These are phyloP conservation scores for Kokia cookei DNA, from an alignment of 441 rosid genomes.

Conservation along the genomic window DNA sequence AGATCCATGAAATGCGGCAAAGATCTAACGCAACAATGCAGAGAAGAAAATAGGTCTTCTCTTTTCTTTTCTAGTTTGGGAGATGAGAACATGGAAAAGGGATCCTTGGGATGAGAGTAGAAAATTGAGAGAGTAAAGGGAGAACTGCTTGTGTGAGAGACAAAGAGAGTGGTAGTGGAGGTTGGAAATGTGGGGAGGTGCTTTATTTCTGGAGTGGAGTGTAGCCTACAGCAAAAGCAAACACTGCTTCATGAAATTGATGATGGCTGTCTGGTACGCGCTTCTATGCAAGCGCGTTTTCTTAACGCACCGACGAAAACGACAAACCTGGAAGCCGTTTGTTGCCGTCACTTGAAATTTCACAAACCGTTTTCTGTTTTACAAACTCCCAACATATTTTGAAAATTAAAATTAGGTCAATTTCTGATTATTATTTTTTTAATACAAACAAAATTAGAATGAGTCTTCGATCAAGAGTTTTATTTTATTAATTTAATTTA, in stretches of 20 bases:
- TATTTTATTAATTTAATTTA: too few relatives aligned
- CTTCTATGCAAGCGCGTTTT: slow-evolving; percentile 14
- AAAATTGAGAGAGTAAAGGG: not conserved
- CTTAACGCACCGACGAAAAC: slow-evolving; percentile 19
- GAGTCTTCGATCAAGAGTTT: too few relatives aligned
- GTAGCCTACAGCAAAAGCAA: slow-evolving; percentile 33
- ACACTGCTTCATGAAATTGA: slow-evolving; percentile 17
- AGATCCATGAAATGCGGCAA: slow-evolving; percentile 73
- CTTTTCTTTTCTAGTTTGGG: not conserved
- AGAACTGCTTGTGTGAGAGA: not conserved
- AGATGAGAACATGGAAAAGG: not conserved
- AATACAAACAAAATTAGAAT: too few relatives aligned
- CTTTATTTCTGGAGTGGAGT: slow-evolving; percentile 20
- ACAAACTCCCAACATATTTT: not conserved
- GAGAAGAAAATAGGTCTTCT: not conserved
- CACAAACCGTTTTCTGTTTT: not conserved
- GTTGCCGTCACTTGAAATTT: slow-evolving; percentile 23
- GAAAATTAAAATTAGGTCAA: too few relatives aligned
- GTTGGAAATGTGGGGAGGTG: not conserved
- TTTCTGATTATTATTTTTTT: too few relatives aligned
- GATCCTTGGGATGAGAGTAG: slow-evolving; percentile 14
- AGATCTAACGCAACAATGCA: slow-evolving; percentile 17
- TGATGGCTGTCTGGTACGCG: slow-evolving; percentile 15
- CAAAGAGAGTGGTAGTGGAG: slow-evolving; percentile 7
- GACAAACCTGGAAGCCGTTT: slow-evolving; percentile 37